A percentile compares a stretch with the other conserved stretches of the same genome.
These are phyloP conservation scores for Malassezia sympodialis DNA, from an alignment of 1,284 basidiomycete genomes.

Conservation along the genomic window DNA sequence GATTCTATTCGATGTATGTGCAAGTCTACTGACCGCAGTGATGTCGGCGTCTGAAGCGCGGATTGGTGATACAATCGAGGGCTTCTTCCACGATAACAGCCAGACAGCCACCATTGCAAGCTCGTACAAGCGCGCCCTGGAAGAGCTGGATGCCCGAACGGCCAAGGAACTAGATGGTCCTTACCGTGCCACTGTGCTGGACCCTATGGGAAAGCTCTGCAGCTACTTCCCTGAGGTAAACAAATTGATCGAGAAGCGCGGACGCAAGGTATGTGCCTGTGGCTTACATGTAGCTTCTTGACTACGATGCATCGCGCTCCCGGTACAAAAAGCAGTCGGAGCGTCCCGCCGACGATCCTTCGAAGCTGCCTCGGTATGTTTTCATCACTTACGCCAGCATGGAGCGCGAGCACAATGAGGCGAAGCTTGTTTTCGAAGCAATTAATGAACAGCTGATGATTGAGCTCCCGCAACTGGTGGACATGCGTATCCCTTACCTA, in stretches of 20 bases:
- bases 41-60: slow-evolving; percentile 88
- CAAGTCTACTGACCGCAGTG: slow-evolving; percentile 30
- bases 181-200: slow-evolving; percentile 85
- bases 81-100: slow-evolving; percentile 64
- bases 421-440: slow-evolving; percentile 82
- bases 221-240: slow-evolving; percentile 90
- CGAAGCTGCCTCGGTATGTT: slow-evolving; percentile 69
- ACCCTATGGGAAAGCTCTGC: slow-evolving; percentile 85
- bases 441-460: slow-evolving; percentile 82
- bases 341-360: slow-evolving; percentile 86
- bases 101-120: slow-evolving; percentile 88
- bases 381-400: slow-evolving; percentile 53
- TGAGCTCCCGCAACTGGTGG: slow-evolving; percentile 83
- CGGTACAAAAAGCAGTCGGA: slow-evolving; percentile 65
- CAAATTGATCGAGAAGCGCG: slow-evolving; percentile 82
- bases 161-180: slow-evolving; percentile 80
- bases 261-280: slow-evolving; percentile 68
- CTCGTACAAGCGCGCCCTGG: slow-evolving; percentile 86
- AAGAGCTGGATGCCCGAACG: slow-evolving; percentile 80
- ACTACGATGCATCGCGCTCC: slow-evolving; percentile 85
- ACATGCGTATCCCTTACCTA: slow-evolving; percentile 90
- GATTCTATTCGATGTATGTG: slow-evolving; percentile 65
- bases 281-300: slow-evolving; percentile 60
- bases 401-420: slow-evolving; percentile 87
- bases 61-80: slow-evolving; percentile 84